A percentile compares a stretch with the other conserved stretches of the same genome.
Evolutionary conservation across 148 eudicot genomes (phyloP).

Genomic region (Talinum fruticosum): DNA sequence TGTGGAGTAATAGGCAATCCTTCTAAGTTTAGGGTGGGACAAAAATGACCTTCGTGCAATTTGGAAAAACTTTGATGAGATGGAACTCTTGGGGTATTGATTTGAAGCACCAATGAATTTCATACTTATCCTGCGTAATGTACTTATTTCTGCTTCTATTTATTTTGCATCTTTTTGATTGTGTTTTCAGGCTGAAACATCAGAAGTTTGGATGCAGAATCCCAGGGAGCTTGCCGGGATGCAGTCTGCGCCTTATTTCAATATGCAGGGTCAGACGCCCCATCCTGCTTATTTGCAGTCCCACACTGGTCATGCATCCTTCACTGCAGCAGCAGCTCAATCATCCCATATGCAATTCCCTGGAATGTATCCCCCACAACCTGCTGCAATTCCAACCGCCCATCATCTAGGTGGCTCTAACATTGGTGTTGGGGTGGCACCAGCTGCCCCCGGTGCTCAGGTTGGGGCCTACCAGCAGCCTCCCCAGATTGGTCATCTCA

Average conservation of each 20-base stretch:
- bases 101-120: too few relatives aligned
- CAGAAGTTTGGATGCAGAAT: conserved; percentile 76
- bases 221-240: conserved; percentile 63
- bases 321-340: conserved; percentile 62
- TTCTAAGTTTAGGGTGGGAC: too few relatives aligned
- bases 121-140: too few relatives aligned
- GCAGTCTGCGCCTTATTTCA: conserved; percentile 74
- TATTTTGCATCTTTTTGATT: background rate
- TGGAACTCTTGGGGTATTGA: too few relatives aligned
- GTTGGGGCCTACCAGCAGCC: conserved; percentile 1
- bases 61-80: too few relatives aligned
- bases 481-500: background rate
- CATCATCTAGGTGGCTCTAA: conserved; percentile 65
- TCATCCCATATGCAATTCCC: conserved; percentile 83
- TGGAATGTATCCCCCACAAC: conserved; percentile 72
- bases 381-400: conserved; percentile 54
- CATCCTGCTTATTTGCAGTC: conserved; percentile 72
- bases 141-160: background rate
- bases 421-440: conserved; percentile 39
- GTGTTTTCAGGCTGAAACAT: conserved; percentile 72
- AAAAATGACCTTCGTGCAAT: too few relatives aligned
- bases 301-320: conserved; percentile 61
- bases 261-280: conserved; percentile 67
- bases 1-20: too few relatives aligned
- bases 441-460: background rate